A percentile compares a stretch with the other conserved stretches of the same genome.
Conservation (phyloP, 208 protist species). For the Trypanosoma cruzi region DNA sequence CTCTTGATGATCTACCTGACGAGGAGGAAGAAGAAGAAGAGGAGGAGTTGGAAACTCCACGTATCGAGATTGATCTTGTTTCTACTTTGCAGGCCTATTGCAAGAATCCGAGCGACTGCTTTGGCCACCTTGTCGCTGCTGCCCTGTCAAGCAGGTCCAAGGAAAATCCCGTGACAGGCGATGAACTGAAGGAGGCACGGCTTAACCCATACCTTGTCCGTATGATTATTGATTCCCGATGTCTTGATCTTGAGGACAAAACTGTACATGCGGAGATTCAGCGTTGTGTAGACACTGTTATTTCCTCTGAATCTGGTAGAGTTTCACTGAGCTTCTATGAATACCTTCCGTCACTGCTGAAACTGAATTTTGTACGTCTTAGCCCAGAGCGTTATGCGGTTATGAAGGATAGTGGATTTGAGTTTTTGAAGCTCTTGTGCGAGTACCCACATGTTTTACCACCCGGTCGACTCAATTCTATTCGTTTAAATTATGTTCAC, state of each 20-base stretch:
- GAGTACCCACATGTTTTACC: conserved; percentile 70
- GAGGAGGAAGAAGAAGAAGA: conserved; percentile 38
- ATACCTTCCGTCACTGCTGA: conserved; percentile 66
- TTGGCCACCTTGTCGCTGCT: conserved; percentile 78
- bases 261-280: conserved; percentile 58
- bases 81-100: conserved; percentile 68
- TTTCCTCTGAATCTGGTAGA: conserved; percentile 34
- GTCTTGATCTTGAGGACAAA: conserved; percentile 54
- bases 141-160: conserved; percentile 58
- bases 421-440: conserved; percentile 76
- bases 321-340: conserved; percentile 64
- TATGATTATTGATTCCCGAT: conserved; percentile 54
- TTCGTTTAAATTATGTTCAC: conserved; percentile 44
- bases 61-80: conserved; percentile 65
- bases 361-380: conserved; percentile 60
- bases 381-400: conserved; percentile 50
- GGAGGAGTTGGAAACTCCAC: conserved; percentile 34
- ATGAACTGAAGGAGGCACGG: conserved; percentile 57
- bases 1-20: background rate
- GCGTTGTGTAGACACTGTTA: conserved; percentile 56
- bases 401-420: conserved; percentile 77
- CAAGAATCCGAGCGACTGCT: conserved; percentile 66
- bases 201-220: conserved; percentile 73
- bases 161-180: conserved; percentile 59
- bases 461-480: conserved; percentile 33